phyloP scores from a whole-genome alignment of 2,329 filamentous ascomycete species.

The Aspergillus eucalypticola region DNA sequence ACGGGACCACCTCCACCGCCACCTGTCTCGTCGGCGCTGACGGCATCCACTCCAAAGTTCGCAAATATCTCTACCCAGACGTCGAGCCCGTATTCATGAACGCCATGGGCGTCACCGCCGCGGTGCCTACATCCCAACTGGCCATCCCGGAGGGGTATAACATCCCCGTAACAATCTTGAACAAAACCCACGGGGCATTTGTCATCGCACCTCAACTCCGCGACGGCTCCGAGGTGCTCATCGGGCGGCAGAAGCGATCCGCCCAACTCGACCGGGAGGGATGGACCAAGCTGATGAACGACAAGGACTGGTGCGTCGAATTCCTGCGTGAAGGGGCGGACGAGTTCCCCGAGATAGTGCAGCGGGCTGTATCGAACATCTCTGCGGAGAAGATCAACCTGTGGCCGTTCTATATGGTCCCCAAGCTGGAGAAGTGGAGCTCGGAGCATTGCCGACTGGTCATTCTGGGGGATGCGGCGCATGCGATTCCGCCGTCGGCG shows the following conservation, averaged over 20 bases:
- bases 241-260: constrained; percentile 48
- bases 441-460: constrained; percentile 43
- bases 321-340: constrained; percentile 38
- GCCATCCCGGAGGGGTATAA: constrained; percentile 37
- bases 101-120: constrained; percentile 45
- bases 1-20: constrained; percentile 46
- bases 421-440: constrained; percentile 49
- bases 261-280: constrained; percentile 42
- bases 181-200: constrained; percentile 48
- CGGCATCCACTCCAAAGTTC: constrained; percentile 60
- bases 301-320: constrained; percentile 44
- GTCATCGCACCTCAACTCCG: constrained; percentile 52
- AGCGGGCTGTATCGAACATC: constrained; percentile 39
- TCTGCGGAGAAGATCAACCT: constrained; percentile 43
- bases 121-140: constrained; percentile 42
- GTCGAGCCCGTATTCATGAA: constrained; percentile 54
- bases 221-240: constrained; percentile 53
- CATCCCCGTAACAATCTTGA: constrained; percentile 49
- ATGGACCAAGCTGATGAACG: constrained; percentile 45
- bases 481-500: constrained; percentile 62
- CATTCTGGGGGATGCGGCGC: constrained; percentile 63
- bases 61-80: constrained; percentile 53
- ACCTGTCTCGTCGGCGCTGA: constrained; percentile 58
- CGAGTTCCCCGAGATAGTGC: constrained; percentile 40
- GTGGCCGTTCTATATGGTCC: constrained; percentile 55